Percentiles rank a stretch among this genome's conserved stretches.
Evolutionary conservation across 2,329 filamentous ascomycete genomes (phyloP).

Genomic region (Metarhizium robertsii): DNA sequence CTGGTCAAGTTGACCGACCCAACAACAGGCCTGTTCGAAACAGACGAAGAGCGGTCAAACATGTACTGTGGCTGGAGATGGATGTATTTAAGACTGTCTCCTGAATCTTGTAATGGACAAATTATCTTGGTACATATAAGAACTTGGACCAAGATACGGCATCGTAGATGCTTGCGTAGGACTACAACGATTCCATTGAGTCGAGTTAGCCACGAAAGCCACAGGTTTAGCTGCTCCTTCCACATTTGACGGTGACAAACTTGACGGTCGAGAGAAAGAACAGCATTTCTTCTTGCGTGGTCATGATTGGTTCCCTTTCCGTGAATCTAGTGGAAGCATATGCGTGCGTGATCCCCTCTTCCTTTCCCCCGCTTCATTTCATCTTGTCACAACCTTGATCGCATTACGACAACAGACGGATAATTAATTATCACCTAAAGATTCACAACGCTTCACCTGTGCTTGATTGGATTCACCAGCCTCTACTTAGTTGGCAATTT

Average conservation of each 20-base stretch:
- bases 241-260: no score
- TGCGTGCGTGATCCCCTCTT: not conserved
- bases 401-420: not conserved
- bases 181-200: no score
- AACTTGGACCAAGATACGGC: not conserved
- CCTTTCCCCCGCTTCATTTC: not conserved
- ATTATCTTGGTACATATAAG: not conserved
- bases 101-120: not conserved
- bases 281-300: not conserved
- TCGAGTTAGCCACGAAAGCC: no score
- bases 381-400: not conserved
- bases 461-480: not conserved
- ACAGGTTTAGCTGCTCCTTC: no score
- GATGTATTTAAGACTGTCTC: no score
- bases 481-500: not conserved
- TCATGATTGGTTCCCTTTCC: not conserved
- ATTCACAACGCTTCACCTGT: not conserved
- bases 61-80: no score
- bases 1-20: no score
- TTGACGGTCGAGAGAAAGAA: not conserved
- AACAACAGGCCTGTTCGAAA: no score
- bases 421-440: not conserved
- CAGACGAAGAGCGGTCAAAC: no score
- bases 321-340: not conserved
- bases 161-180: not conserved